Base-by-base conservation (phyloP, 2,329 filamentous ascomycete species). In the Aspergillus sp. region DNA sequence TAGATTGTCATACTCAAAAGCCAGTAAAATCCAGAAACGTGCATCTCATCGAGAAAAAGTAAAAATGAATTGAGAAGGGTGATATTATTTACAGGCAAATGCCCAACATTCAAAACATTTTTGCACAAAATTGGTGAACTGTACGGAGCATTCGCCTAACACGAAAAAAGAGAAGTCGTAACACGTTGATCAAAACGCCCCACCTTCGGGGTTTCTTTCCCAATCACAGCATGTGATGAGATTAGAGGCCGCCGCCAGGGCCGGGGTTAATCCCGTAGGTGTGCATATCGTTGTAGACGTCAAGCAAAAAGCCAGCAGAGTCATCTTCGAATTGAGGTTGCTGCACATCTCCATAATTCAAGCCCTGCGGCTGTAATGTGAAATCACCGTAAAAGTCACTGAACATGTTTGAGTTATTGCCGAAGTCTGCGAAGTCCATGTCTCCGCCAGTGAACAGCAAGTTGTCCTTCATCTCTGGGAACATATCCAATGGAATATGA, bases 251-350 rank as follows among this genome's bases (percentile, higher is more conserved):
- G 18, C 51, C 44, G 15, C 51, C 44, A 49, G 50, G 55, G 44
- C 51, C 44, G n/a, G 55, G 55, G 38, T 53, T 53, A 24, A 57
- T 41, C 39, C 55, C 55, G 45, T 57, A 57, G 5, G 50, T 50
- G 47, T 54, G 38, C 55, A 57, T 57, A 18, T 57, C 55, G n/a
- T 57, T 57, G 41, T 57, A 57, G 20, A 54, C 48, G 47, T 57
- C 55, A 17, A 57, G 45, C 17, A 57, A 41, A 24, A 57, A 57
- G n/a, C 38, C 39, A 50, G 50, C 55, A 6, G 55, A 57, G 44
- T 57, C 45, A 22, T 53, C 55, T 24, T 54, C 49, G 26, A 50
- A 57, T n/a, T 53, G 50, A 50, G 55, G 55, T 38, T 53, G 49
- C 30, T 44, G 51, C 3, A 54, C 9, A 9, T 57, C 55, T 39